Evolutionary conservation across 1,284 basidiomycete genomes (phyloP), one percentile per base, ranked within the genome.

Genomic region (Ceratobasidium sp.): DNA sequence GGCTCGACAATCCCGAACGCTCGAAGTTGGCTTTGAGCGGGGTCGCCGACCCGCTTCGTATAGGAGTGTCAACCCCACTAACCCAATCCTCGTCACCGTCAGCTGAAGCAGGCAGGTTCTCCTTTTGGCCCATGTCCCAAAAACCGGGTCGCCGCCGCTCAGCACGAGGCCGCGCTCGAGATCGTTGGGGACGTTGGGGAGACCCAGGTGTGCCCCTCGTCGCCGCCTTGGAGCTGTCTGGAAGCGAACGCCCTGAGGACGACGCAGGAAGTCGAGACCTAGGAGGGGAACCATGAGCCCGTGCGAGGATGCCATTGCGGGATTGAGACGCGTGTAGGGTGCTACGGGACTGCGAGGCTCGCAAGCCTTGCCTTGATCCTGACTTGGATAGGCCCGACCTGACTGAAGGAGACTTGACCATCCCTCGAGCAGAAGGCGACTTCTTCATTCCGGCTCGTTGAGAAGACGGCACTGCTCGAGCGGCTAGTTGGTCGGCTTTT

Each of bases 361-460:
- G 35, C 30, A 26, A 38, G 3, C 38, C 64, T n/a, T 28, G 32
- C 9, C 21, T 23, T 41, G 2, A 41, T 14, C 28, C 38, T 18
- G 63, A 35, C 63, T 52, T 55, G 50, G 35, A 1, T 52, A 67
- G 32, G 23, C 64, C 64, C 2, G 64, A 67, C n/a, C 64, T 35
- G 26, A 55, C 41, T 1, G 64, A 67, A 18, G 61, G 61, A 5
- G 61, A 63, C 44, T 63, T 63, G 61, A 63, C 46, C 23, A 63
- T 63, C 30, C 61, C 26, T 50, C 61, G 28, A 23, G 28, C 38
- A 3, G 44, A 35, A 23, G 64, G 49, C 26, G 63, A 46, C 62
- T 50, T 66, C 30, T 16, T 44, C 28, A 49, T 6, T 62, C 58
- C 58, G 7, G 32, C 41, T 28, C 44, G 23, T 35, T 23, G 46